Conservation (phyloP, 768 basidiomycete genomes). For the Hirschioporus abietinus region DNA sequence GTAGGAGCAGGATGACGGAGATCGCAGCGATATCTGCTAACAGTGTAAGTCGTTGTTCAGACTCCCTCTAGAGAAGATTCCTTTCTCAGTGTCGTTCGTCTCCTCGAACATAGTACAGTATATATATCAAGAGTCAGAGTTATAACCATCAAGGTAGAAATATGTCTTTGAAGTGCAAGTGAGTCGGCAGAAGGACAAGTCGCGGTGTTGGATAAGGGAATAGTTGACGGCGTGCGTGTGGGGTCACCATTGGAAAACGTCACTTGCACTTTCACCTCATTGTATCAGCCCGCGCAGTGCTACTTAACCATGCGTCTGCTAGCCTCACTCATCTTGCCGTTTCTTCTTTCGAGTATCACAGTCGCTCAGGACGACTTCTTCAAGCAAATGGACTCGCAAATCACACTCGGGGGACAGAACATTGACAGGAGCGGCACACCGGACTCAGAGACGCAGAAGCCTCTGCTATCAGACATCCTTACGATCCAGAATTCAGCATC, state of each 20-base stretch:
- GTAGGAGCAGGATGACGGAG: no score
- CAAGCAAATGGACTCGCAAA: background rate
- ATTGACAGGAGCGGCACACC: background rate
- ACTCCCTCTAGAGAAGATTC: no score
- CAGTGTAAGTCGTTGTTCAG: no score
- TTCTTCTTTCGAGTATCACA: background rate
- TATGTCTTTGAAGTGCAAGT: background rate
- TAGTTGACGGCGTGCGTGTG: background rate
- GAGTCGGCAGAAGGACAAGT: background rate
- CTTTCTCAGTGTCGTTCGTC: no score
- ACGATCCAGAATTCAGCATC: constrained; percentile 71
- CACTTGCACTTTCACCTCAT: background rate
- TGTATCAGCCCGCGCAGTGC: background rate
- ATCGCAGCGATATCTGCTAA: no score
- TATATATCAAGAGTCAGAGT: no score
- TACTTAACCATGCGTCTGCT: background rate
- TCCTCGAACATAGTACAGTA: no score
- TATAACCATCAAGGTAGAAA: no score
- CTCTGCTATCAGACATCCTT: constrained; percentile 68
- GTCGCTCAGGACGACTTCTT: background rate
- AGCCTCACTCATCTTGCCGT: background rate
- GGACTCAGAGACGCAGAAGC: constrained; percentile 21
- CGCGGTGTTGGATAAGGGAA: background rate
- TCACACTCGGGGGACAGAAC: background rate
- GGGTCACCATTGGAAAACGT: background rate